Base-by-base conservation (phyloP, 257 asterid genomes). In the Scutellaria barbata region DNA sequence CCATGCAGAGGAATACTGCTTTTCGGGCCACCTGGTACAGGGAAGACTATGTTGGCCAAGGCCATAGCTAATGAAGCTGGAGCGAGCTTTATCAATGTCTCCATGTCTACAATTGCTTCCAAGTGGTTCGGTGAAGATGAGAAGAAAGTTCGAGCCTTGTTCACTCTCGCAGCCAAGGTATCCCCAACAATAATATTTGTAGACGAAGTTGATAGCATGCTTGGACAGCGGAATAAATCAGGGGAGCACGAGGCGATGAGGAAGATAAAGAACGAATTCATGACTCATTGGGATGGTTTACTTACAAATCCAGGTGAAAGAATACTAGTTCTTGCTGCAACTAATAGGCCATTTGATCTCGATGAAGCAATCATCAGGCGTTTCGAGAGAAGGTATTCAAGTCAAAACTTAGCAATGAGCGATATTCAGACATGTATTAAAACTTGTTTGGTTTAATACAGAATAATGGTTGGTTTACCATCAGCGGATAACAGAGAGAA, bases 101-200 rank as follows among this genome's bases (percentile, higher is more conserved):
- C 97, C 4, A 86, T 89, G 96, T 89, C 97, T 18, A 83, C 95
- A 11, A 86, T 91, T 57, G 86, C 95, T 46, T 92, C 98, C 8
- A 92, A 92, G 79, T 92, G 96, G 98, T 88, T 92, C 12, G 96
- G 98, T 46, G 98, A 92, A 84, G 96, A 89, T 69, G 98, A 92
- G 77, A 92, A 92, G 84, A 88, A 88, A 72, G 96, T 92, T 5
- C 79, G 96, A 16, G 98, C 96, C 30, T 74, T 92, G 63, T 92
- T 92, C 85, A 86, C 92, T 71, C 85, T 89, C 8, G 98, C 98
- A 13, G 85, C 92, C 30, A 92, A 92, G 81, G 96, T 92, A 7
- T 84, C 96, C 37, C 98, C 98, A 1, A 89, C 98, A n/a, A 89
- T 92, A 33, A 86, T 92, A 69, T 89, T 92, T 71, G 96, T 92